phyloP scores from a whole-genome alignment of 2,329 filamentous ascomycete genomes.

The Talaromyces sp. region DNA sequence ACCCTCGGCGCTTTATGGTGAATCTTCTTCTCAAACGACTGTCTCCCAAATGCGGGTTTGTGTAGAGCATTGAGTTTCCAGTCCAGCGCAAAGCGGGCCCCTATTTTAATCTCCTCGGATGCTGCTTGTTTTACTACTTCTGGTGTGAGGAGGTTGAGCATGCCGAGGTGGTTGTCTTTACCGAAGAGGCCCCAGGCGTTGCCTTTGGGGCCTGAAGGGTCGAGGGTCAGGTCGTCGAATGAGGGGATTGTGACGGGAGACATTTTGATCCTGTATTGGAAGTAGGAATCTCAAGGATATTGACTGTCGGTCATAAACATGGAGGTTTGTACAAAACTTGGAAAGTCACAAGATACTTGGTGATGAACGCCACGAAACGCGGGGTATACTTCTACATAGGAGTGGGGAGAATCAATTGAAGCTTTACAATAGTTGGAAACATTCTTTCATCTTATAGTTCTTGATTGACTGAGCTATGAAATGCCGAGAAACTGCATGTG shows the following conservation, averaged over 20 bases:
- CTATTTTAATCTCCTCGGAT: conserved; percentile 52
- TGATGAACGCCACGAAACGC: background rate
- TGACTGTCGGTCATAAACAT: background rate
- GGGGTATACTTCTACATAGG: background rate
- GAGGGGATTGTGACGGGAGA: conserved; percentile 11
- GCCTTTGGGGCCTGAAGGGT: conserved; percentile 18
- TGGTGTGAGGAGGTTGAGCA: conserved; percentile 59
- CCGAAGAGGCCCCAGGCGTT: conserved; percentile 54
- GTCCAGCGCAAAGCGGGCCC: conserved; percentile 57
- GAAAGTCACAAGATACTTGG: background rate
- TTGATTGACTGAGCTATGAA: too few relatives aligned
- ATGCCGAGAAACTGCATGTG: background rate
- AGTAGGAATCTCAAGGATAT: background rate
- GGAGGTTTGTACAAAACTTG: background rate
- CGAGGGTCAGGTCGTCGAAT: conserved; percentile 18
- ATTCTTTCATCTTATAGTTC: background rate
- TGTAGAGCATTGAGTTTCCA: conserved; percentile 57
- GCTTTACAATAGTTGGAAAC: background rate
- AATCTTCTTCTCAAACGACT: conserved; percentile 54
- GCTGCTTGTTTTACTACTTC: conserved; percentile 52
- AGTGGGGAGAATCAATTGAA: background rate
- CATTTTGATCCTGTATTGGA: background rate
- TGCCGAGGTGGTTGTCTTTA: conserved; percentile 56
- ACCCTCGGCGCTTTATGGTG: conserved; percentile 50
- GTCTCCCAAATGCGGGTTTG: conserved; percentile 55